These are phyloP conservation scores for Cyclotella sp. DNA, from an alignment of 108 stramenopile genomes.

Conservation along the genomic window DNA sequence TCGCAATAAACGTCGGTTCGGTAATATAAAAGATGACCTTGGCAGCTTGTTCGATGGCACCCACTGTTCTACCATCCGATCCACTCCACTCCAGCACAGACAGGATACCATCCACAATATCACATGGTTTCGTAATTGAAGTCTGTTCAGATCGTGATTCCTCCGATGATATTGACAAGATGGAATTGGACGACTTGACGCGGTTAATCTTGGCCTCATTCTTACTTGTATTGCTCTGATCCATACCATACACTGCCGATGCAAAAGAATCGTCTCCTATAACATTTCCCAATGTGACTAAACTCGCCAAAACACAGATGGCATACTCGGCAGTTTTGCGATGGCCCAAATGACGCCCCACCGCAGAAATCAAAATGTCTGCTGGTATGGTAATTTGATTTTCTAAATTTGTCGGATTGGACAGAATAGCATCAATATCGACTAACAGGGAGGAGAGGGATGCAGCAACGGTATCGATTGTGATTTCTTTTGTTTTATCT, in stretches of 20 bases:
- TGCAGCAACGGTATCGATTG: constrained; percentile 59
- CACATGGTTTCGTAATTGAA: neutral
- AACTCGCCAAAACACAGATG: constrained; percentile 62
- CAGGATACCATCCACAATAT: constrained; percentile 63
- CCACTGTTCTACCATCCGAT: constrained; percentile 65
- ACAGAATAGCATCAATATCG: constrained; percentile 70
- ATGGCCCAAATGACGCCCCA: constrained; percentile 65
- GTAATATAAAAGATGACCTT: constrained; percentile 80
- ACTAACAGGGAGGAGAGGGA: constrained; percentile 68
- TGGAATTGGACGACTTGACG: constrained; percentile 29
- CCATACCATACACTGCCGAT: constrained; percentile 28
- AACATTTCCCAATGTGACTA: constrained; percentile 69
- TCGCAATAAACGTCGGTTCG: constrained; percentile 56
- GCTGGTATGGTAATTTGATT: constrained; percentile 68
- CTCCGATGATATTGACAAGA: constrained; percentile 8
- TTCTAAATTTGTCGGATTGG: constrained; percentile 48
- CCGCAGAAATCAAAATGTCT: constrained; percentile 61
- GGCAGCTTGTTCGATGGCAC: constrained; percentile 81
- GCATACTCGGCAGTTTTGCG: constrained; percentile 72
- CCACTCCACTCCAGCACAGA: constrained; percentile 76
- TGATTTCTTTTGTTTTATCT: constrained; percentile 42
- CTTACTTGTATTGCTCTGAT: constrained; percentile 7
- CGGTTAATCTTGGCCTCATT: constrained; percentile 34
- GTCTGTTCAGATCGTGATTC: neutral
- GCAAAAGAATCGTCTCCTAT: constrained; percentile 54